A percentile compares a stretch with the other conserved stretches of the same genome.
These are phyloP conservation scores for Bidens hawaiensis DNA, from an alignment of 140 eudicot genomes.

Conservation along the genomic window DNA sequence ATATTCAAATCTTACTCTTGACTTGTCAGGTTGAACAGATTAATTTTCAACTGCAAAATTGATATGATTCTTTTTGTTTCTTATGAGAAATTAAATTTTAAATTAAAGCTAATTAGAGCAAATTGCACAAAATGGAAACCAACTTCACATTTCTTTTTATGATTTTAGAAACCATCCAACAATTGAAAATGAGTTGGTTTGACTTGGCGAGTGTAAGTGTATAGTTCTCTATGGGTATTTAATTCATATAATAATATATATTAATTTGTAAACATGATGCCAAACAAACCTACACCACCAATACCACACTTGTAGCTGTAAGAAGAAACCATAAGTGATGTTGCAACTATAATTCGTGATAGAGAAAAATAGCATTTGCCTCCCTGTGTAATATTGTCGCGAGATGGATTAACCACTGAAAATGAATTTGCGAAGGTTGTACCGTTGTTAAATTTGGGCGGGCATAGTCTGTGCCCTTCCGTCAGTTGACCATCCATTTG, in stretches of 20 bases:
- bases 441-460: too few species aligned
- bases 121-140: background rate
- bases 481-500: too few species aligned
- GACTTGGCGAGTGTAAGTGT: background rate
- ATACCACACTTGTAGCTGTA: slow-evolving; percentile 67
- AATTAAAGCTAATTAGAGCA: background rate
- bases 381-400: too few species aligned
- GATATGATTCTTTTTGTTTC: background rate
- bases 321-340: slow-evolving; percentile 55
- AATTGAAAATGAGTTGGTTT: slow-evolving; percentile 9
- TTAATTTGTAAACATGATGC: slow-evolving; percentile 6
- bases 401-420: too few species aligned
- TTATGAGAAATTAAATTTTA: background rate
- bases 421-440: too few species aligned
- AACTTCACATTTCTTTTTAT: background rate
- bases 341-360: slow-evolving; percentile 47
- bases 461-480: too few species aligned
- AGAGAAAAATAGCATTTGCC: too few species aligned
- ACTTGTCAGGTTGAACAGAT: slow-evolving; percentile 18
- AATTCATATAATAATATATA: slow-evolving; percentile 2
- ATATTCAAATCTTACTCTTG: slow-evolving; percentile 10
- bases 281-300: slow-evolving; percentile 86
- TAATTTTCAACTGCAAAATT: background rate
- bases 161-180: too few species aligned
- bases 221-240: background rate